A percentile compares a stretch with the other conserved stretches of the same genome.
phyloP scores from a whole-genome alignment of 108 stramenopile species.

The Fragilaria crotonensis region DNA sequence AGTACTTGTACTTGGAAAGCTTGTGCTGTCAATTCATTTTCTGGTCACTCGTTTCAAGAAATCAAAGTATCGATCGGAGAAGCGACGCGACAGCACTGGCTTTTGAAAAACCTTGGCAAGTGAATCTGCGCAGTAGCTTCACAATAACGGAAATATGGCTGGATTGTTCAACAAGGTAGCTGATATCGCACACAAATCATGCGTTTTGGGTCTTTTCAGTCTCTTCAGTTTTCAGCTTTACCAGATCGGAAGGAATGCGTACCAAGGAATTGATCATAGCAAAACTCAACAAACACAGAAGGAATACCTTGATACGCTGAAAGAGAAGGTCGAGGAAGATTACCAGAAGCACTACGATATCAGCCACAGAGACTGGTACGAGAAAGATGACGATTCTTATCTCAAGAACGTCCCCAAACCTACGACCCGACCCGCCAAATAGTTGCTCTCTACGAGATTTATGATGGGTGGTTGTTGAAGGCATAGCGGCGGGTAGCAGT shows the following conservation, averaged over 20 bases:
- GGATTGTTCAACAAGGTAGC: constrained; percentile 40
- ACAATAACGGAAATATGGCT: not conserved
- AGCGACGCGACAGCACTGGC: too few relatives aligned
- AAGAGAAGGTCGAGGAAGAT: constrained; percentile 67
- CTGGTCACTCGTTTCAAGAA: too few relatives aligned
- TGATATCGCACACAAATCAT: constrained; percentile 61
- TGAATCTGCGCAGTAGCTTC: too few relatives aligned
- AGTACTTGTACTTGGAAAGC: too few relatives aligned
- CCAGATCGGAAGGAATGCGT: constrained; percentile 45
- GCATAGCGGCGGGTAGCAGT: too few relatives aligned
- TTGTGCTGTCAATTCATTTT: too few relatives aligned
- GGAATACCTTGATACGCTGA: constrained; percentile 53
- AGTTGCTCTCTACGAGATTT: not conserved
- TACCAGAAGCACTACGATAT: constrained; percentile 49
- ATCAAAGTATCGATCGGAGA: too few relatives aligned
- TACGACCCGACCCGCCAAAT: not conserved
- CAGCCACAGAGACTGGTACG: constrained; percentile 70
- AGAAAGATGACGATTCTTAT: constrained; percentile 75
- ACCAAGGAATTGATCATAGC: constrained; percentile 15
- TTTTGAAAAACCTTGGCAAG: too few relatives aligned
- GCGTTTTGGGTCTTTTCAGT: constrained; percentile 47
- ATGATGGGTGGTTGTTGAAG: too few relatives aligned
- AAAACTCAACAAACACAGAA: constrained; percentile 23
- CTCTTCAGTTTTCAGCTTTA: constrained; percentile 50
- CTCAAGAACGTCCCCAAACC: constrained; percentile 51